phyloP scores from a whole-genome alignment of 2,329 filamentous ascomycete genomes.

The Xylariales sp. region DNA sequence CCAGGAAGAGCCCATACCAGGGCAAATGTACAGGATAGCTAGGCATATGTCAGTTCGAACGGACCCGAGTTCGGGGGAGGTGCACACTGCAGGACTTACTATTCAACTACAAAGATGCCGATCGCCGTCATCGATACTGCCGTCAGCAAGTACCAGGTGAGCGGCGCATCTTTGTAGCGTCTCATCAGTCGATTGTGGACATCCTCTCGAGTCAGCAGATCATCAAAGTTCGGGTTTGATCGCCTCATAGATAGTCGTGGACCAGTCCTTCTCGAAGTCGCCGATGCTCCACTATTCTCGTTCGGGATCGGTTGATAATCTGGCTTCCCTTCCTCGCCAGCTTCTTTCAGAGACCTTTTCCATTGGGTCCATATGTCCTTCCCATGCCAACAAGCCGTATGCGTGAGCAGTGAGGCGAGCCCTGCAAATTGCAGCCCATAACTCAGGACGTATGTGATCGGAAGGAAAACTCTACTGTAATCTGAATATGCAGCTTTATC shows the following conservation, averaged over 20 bases:
- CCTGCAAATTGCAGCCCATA: conserved; percentile 85
- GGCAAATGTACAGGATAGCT: conserved; percentile 78
- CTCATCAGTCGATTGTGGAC: conserved; percentile 82
- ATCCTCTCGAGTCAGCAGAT: conserved; percentile 67
- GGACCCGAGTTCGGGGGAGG: background rate
- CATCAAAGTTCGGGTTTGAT: conserved; percentile 40
- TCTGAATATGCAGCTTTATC: conserved; percentile 69
- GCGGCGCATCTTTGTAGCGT: conserved; percentile 75
- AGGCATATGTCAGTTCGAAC: conserved; percentile 11
- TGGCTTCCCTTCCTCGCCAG: conserved; percentile 42
- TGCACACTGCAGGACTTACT: conserved; percentile 45
- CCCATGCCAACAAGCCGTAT: conserved; percentile 82
- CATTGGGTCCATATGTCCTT: conserved; percentile 77
- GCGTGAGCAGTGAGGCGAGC: conserved; percentile 72
- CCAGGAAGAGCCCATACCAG: conserved; percentile 80
- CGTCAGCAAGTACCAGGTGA: conserved; percentile 75
- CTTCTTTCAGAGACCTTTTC: conserved; percentile 64
- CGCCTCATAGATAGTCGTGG: conserved; percentile 12
- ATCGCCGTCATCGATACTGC: conserved; percentile 72
- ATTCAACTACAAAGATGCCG: conserved; percentile 81
- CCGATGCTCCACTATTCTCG: conserved; percentile 16
- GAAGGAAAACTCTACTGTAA: conserved; percentile 82
- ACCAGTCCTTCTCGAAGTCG: conserved; percentile 11
- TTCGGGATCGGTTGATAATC: conserved; percentile 47
- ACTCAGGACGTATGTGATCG: conserved; percentile 82